phyloP scores from a whole-genome alignment of 2,329 filamentous ascomycete species.

The Septoria linicola region DNA sequence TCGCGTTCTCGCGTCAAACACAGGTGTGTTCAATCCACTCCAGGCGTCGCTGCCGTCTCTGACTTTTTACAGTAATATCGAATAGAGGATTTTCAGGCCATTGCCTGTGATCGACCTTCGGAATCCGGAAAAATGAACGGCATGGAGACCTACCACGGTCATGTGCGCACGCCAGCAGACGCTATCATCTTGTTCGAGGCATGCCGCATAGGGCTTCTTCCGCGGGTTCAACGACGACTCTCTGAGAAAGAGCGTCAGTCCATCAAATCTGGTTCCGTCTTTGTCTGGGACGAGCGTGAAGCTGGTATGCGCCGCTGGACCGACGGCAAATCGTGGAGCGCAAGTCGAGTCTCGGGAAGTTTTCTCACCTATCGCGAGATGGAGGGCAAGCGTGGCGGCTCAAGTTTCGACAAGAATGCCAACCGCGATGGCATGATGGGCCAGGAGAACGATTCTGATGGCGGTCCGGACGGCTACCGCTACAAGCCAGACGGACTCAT shows the following conservation, averaged over 20 bases:
- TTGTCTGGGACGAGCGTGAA: constrained; percentile 99
- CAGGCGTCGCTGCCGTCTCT: no score
- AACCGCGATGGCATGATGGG: constrained; percentile 74
- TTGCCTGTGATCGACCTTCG: not conserved
- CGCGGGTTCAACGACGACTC: constrained; percentile 84
- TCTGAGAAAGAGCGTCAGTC: constrained; percentile 97
- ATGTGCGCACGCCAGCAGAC: constrained; percentile 91
- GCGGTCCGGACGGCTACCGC: constrained; percentile 79
- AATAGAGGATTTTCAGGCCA: not conserved
- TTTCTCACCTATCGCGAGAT: constrained; percentile 98
- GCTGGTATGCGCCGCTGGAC: constrained; percentile 98
- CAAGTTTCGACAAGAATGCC: constrained; percentile 55
- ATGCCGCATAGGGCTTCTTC: constrained; percentile 82
- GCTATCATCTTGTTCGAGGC: constrained; percentile 99
- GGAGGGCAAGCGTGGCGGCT: constrained; percentile 93
- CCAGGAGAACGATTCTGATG: constrained; percentile 77
- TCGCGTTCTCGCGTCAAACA: no score
- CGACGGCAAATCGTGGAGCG: constrained; percentile 98
- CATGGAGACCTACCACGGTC: constrained; percentile 97
- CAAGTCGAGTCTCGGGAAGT: constrained; percentile 93
- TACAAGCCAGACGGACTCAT: constrained; percentile 97
- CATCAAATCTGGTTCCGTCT: constrained; percentile 94
- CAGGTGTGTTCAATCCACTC: no score
- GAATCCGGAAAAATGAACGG: constrained; percentile 20
- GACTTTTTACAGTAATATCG: no score